Conservation (phyloP, 768 basidiomycete species). For the Leucosporidium yakuticum region DNA sequence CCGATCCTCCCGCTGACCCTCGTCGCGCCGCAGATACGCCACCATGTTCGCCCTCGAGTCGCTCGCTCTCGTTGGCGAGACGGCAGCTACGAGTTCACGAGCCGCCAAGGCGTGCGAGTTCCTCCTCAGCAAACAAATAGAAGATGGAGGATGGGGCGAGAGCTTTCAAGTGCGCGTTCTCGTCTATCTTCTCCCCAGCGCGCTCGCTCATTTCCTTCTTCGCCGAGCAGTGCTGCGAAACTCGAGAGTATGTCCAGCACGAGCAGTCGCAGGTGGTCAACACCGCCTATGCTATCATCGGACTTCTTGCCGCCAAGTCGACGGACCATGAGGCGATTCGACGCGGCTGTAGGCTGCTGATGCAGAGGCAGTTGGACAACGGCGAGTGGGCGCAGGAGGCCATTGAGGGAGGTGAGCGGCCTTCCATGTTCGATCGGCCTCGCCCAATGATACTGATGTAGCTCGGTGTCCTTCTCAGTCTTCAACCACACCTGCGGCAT, state of each 20-base stretch:
- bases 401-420: conserved; percentile 68
- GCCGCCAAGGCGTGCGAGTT: conserved; percentile 76
- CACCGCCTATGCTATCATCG: conserved; percentile 57
- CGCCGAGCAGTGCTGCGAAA: conserved; percentile 25
- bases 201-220: background rate
- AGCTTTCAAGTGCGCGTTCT: conserved; percentile 71
- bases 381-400: conserved; percentile 96
- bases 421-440: background rate
- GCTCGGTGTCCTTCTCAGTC: background rate
- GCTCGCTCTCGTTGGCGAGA: conserved; percentile 82
- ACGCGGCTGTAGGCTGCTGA: conserved; percentile 71
- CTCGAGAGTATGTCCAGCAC: conserved; percentile 24
- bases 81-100: conserved; percentile 63
- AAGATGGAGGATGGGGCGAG: conserved; percentile 97
- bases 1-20: background rate
- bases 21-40: conserved; percentile 84
- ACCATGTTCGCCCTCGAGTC: conserved; percentile 93
- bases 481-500: conserved; percentile 32
- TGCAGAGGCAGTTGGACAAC: conserved; percentile 80
- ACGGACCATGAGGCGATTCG: conserved; percentile 74
- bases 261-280: conserved; percentile 27
- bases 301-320: conserved; percentile 83
- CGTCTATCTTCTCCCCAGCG: background rate
- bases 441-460: background rate
- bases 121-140: conserved; percentile 70